Conservation (phyloP, 805 yeast species). For the Brettanomyces bruxellensis region DNA sequence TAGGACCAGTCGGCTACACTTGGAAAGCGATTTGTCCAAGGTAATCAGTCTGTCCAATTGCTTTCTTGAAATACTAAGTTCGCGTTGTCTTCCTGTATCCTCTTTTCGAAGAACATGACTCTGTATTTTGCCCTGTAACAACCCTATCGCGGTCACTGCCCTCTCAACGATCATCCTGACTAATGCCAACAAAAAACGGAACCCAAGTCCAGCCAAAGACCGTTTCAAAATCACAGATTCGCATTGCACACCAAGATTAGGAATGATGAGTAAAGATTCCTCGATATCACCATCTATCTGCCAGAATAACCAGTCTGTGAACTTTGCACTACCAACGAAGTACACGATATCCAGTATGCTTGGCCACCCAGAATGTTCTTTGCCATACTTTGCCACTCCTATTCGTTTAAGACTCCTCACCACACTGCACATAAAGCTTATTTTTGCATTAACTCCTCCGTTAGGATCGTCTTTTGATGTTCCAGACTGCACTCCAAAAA, state of each 20-base stretch:
- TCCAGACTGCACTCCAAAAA: too few relatives aligned
- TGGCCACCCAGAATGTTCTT: background rate
- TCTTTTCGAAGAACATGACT: background rate
- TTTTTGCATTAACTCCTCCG: background rate
- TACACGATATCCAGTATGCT: conserved; percentile 4
- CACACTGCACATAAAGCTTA: background rate
- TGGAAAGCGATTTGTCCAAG: background rate
- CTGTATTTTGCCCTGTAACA: background rate
- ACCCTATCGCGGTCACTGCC: background rate
- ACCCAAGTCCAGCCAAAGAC: background rate
- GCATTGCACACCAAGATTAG: conserved; percentile 39
- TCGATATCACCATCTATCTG: conserved; percentile 27
- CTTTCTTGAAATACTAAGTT: background rate
- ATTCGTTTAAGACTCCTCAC: background rate
- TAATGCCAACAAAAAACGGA: background rate
- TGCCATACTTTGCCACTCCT: background rate
- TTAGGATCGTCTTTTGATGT: background rate
- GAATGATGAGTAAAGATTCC: conserved; percentile 37
- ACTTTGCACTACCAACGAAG: conserved; percentile 8
- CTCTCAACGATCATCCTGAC: background rate
- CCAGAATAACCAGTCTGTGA: conserved; percentile 14
- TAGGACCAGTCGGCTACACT: conserved; percentile 3
- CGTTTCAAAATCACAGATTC: conserved; percentile 25
- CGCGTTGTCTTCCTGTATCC: background rate
- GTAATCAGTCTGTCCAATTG: background rate